Conservation (phyloP, 2,329 filamentous ascomycete genomes). For the Epichloe coenophiala region DNA sequence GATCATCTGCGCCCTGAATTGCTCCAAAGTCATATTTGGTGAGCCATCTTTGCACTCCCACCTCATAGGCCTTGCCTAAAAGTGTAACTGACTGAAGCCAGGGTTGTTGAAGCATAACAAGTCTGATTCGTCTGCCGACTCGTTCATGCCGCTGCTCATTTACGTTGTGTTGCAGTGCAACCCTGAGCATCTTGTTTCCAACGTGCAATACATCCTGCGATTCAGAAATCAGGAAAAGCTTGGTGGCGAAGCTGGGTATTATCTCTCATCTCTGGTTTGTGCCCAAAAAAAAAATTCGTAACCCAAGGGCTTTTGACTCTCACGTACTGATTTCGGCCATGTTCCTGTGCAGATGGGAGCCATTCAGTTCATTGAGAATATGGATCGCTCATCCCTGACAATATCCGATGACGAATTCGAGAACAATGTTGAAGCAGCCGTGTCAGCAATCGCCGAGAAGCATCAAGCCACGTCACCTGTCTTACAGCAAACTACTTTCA, state of each 20-base stretch:
- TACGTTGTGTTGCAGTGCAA: conserved; percentile 92
- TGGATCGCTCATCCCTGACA: conserved; percentile 86
- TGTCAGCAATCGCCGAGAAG: conserved; percentile 88
- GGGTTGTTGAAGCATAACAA: conserved; percentile 83
- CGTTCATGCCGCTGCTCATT: conserved; percentile 88
- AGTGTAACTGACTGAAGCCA: conserved; percentile 16
- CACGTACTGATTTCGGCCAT: neutral
- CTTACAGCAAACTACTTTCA: conserved; percentile 26
- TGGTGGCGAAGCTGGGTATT: conserved; percentile 94
- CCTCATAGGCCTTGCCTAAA: neutral
- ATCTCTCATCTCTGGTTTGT: conserved; percentile 73
- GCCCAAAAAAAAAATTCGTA: too few relatives aligned
- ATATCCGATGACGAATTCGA: conserved; percentile 95
- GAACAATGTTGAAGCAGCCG: conserved; percentile 86
- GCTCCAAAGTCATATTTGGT: conserved; percentile 99
- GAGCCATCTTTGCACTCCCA: conserved; percentile 13
- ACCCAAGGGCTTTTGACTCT: too few relatives aligned
- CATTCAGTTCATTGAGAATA: conserved; percentile 90
- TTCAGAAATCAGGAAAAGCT: conserved; percentile 97
- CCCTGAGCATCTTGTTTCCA: conserved; percentile 89
- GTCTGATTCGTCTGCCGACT: conserved; percentile 87
- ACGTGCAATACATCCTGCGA: conserved; percentile 93
- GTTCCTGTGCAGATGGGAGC: conserved; percentile 57
- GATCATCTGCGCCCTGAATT: conserved; percentile 95
- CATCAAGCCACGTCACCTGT: conserved; percentile 46